Evolutionary conservation across 192 early-diverging fungal genomes (phyloP).

Genomic region (Podochytrium sp.): DNA sequence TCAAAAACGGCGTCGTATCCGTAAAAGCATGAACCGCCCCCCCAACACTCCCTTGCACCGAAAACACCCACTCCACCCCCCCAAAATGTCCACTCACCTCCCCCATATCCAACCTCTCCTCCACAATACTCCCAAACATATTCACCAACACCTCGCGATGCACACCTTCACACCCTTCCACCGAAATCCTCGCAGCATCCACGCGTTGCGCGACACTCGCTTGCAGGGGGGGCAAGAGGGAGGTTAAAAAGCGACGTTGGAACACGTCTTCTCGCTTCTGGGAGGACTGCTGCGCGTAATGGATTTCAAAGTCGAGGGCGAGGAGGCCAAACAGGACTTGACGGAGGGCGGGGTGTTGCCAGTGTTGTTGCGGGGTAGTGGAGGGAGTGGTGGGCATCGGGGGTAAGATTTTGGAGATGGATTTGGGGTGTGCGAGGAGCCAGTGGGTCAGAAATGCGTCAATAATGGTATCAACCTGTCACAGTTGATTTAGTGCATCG

Average conservation of each 20-base stretch:
- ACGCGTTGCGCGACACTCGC: not conserved
- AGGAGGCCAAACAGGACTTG: constrained; percentile 17
- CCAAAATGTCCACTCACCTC: not conserved
- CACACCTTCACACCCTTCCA: not conserved
- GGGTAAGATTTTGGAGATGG: constrained; percentile 20
- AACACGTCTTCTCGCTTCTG: constrained; percentile 11
- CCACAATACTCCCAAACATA: constrained; percentile 5
- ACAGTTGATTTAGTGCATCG: no score
- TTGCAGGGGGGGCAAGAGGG: constrained; percentile 7
- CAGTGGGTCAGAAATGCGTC: constrained; percentile 17
- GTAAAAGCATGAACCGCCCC: not conserved
- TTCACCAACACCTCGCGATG: not conserved
- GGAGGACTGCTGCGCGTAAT: constrained; percentile 1
- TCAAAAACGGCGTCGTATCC: constrained; percentile 17
- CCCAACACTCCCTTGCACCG: not conserved
- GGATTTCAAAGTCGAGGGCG: constrained; percentile 19
- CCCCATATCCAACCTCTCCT: constrained; percentile 15
- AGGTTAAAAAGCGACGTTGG: not conserved
- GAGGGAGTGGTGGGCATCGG: not conserved
- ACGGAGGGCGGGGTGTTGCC: constrained; percentile 20
- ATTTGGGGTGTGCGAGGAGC: constrained; percentile 18
- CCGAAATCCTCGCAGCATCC: not conserved
- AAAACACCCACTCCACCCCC: constrained; percentile 1
- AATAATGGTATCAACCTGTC: constrained; percentile 5
- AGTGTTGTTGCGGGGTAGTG: constrained; percentile 1